Evolutionary conservation across 306 rosid species (phyloP), one percentile per base, ranked within the genome.

Genomic region (Lathyrus aphaca): DNA sequence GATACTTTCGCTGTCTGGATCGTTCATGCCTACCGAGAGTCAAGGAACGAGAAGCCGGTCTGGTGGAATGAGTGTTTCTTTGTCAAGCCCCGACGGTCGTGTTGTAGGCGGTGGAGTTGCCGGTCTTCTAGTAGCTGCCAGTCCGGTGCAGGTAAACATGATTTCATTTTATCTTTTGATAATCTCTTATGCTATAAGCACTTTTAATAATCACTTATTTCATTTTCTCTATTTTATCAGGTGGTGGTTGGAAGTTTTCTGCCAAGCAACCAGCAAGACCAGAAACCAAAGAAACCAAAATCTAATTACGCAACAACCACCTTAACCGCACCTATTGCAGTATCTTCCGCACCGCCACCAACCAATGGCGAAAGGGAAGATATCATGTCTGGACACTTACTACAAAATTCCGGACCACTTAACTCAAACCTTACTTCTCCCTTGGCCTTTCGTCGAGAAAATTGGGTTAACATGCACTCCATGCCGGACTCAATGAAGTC

Each of bases 211-310:
- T 0, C 5, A 19, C 29, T 51, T 19, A 19, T 50, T 8, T 51
- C 12, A 10, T 18, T 0, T 12, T 19, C 69, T 74, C 10, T 67
- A 18, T 71, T 21, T 25, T 68, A 44, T 64, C 86, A 88, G 92
- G 88, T 89, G 73, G 88, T 89, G 30, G 90, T 89, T 9, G 96
- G 87, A 50, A 89, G 96, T 74, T 89, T 89, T 74, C 81, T 89
- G 39, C 90, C 88, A 42, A 77, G 71, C 74, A 86, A 59, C 75
- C 88, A 85, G 27, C 87, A 71, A 11, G 92, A 83, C 42, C 87
- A 29, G 51, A 89, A 81, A 66, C 71, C 81, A 5, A 89, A 85
- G 83, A 89, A 86, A 74, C 79, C 60, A 5, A 86, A 82, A 68
- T 56, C 79, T 12, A 79, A 84, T 55, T 44, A 66, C 10, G 42